Percentiles rank a stretch among this genome's conserved stretches.
These are phyloP conservation scores for Penicillium roqueforti DNA, from an alignment of 495 filamentous ascomycete genomes.

Conservation along the genomic window DNA sequence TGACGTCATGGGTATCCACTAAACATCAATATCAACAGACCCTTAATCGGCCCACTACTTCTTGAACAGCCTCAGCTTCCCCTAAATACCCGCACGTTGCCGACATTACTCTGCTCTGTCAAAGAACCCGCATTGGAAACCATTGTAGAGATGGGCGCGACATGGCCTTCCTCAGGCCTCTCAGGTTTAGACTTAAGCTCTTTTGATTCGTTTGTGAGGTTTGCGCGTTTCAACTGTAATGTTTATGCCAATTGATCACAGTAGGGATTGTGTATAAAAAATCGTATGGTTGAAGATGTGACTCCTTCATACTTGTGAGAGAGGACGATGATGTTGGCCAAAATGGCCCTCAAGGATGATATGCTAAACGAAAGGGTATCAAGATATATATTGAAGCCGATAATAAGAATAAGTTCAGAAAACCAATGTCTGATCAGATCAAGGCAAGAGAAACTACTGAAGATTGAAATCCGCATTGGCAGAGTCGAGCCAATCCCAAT, in stretches of 20 bases:
- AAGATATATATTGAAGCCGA: neutral
- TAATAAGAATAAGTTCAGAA: neutral
- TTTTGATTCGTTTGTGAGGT: neutral
- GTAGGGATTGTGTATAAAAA: no score
- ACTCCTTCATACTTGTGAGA: neutral
- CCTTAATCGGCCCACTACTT: neutral
- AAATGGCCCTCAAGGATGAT: neutral
- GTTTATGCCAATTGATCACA: no score
- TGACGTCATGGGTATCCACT: no score
- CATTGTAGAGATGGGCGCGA: neutral
- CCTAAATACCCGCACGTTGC: neutral
- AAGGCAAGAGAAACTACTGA: neutral
- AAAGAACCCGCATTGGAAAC: neutral
- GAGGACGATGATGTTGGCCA: neutral
- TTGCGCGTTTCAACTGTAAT: no score
- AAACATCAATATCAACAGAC: neutral
- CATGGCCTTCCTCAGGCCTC: no score
- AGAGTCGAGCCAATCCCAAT: constrained; percentile 59
- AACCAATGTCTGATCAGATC: neutral
- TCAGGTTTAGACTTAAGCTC: neutral
- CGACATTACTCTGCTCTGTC: neutral
- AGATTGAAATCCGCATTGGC: constrained; percentile 45
- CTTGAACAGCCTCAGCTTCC: neutral
- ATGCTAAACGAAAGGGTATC: neutral
- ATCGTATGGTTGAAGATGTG: no score